phyloP scores from a whole-genome alignment of 495 filamentous ascomycete genomes.

The Xylaria flabelliformis region DNA sequence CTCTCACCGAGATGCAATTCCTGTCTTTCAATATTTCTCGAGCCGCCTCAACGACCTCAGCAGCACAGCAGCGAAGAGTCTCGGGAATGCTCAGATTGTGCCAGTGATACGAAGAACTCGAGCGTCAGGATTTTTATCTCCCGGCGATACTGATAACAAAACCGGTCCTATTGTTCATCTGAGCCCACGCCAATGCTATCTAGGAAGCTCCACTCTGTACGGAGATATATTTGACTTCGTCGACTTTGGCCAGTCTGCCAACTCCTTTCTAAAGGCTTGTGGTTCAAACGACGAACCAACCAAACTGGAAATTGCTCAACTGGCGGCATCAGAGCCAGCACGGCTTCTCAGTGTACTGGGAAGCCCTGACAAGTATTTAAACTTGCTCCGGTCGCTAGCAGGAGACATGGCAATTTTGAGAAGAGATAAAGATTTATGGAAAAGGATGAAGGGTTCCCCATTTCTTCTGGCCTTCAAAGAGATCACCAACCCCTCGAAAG shows the following conservation, averaged over 20 bases:
- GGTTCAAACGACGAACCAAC: constrained; percentile 92
- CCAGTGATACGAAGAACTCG: constrained; percentile 59
- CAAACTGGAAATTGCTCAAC: constrained; percentile 77
- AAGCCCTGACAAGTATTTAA: constrained; percentile 82
- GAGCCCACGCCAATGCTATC: constrained; percentile 73
- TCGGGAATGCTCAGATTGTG: constrained; percentile 71
- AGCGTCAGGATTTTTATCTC: constrained; percentile 31
- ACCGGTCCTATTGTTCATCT: constrained; percentile 46
- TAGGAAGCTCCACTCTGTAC: constrained; percentile 75
- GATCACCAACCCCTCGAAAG: constrained; percentile 57
- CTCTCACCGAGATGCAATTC: constrained; percentile 65
- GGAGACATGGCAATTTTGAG: constrained; percentile 71
- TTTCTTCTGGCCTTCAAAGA: constrained; percentile 85
- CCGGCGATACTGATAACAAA: constrained; percentile 35
- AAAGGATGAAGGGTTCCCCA: constrained; percentile 72
- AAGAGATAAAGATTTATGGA: constrained; percentile 77
- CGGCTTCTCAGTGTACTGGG: constrained; percentile 78
- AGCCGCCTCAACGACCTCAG: constrained; percentile 73
- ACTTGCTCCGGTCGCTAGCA: constrained; percentile 76
- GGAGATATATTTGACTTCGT: constrained; percentile 96
- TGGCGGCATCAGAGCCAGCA: constrained; percentile 79
- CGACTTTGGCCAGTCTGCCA: constrained; percentile 86
- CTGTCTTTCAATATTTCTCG: constrained; percentile 83
- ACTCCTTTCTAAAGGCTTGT: constrained; percentile 82
- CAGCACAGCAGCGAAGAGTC: constrained; percentile 60